A percentile compares a stretch with the other conserved stretches of the same genome.
phyloP scores from a whole-genome alignment of 2,329 filamentous ascomycete genomes.

The Neoascochyta sp. region DNA sequence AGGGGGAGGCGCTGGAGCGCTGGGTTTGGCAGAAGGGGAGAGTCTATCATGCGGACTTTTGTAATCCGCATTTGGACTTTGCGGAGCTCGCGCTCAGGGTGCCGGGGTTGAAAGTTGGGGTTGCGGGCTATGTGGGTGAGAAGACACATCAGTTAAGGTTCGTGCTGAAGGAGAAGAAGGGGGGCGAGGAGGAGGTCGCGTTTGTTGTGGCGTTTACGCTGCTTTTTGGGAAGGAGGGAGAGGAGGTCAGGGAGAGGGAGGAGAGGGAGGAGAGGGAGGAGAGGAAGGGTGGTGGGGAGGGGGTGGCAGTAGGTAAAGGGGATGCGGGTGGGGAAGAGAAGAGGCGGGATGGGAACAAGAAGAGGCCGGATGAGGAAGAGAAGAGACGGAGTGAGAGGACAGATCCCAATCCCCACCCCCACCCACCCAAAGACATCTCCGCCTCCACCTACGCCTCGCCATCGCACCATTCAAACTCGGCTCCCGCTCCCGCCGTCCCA shows the following conservation, averaged over 20 bases:
- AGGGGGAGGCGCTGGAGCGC: conserved; percentile 29
- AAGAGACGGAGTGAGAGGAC: no score
- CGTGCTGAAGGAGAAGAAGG: conserved; percentile 44
- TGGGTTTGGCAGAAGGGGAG: conserved; percentile 45
- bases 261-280: background rate
- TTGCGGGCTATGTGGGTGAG: conserved; percentile 47
- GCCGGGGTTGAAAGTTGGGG: conserved; percentile 45
- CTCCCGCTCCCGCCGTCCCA: no score
- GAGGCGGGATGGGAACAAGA: no score
- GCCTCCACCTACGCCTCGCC: no score
- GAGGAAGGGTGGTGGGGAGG: no score
- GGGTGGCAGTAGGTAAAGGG: no score
- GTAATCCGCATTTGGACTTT: conserved; percentile 50
- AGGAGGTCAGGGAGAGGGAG: conserved; percentile 27
- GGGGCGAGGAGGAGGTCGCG: conserved; percentile 41
- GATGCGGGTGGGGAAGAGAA: no score
- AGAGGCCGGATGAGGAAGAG: no score
- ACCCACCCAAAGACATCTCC: no score
- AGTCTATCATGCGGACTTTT: conserved; percentile 47
- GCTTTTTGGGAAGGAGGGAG: conserved; percentile 43
- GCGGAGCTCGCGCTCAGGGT: conserved; percentile 45
- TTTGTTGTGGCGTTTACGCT: conserved; percentile 47
- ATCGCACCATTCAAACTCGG: no score
- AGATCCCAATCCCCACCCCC: no score
- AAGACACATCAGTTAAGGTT: conserved; percentile 48